These are phyloP conservation scores for Asterophora parasitica DNA, from an alignment of 768 basidiomycete genomes.

Conservation along the genomic window DNA sequence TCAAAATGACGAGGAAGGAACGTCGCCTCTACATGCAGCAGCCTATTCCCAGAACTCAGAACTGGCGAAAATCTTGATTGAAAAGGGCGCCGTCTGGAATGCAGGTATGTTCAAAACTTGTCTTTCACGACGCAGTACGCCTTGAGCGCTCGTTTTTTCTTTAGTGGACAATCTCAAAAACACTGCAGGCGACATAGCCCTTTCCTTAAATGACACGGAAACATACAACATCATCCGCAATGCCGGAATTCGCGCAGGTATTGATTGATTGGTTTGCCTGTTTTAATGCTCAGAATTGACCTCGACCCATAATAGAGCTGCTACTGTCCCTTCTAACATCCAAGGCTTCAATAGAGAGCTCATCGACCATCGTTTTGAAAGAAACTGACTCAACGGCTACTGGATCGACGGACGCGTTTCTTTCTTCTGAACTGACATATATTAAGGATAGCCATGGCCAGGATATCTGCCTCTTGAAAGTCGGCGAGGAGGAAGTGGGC, in stretches of 20 bases:
- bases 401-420: conserved; percentile 63
- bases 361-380: conserved; percentile 38
- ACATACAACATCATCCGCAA: conserved; percentile 83
- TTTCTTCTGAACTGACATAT: conserved; percentile 67
- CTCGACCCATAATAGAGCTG: conserved; percentile 45
- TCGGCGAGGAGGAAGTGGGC: conserved; percentile 74
- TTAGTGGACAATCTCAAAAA: conserved; percentile 73
- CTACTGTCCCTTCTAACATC: conserved; percentile 61
- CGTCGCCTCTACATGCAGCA: conserved; percentile 83
- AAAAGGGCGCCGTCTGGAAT: conserved; percentile 91
- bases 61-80: conserved; percentile 64
- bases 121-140: background rate
- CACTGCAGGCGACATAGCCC: conserved; percentile 87
- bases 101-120: conserved; percentile 45
- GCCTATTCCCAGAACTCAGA: conserved; percentile 63
- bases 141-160: conserved; percentile 5
- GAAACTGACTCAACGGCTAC: conserved; percentile 51
- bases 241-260: conserved; percentile 89
- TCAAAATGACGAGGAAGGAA: conserved; percentile 75
- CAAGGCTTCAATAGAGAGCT: conserved; percentile 28
- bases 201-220: conserved; percentile 73
- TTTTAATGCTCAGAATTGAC: background rate
- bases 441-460: conserved; percentile 68
- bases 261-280: conserved; percentile 18
- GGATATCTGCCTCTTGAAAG: conserved; percentile 71